Evolutionary conservation across 2,329 filamentous ascomycete genomes (phyloP), one percentile per base, ranked within the genome.

Genomic region (Elsinoe batatas): DNA sequence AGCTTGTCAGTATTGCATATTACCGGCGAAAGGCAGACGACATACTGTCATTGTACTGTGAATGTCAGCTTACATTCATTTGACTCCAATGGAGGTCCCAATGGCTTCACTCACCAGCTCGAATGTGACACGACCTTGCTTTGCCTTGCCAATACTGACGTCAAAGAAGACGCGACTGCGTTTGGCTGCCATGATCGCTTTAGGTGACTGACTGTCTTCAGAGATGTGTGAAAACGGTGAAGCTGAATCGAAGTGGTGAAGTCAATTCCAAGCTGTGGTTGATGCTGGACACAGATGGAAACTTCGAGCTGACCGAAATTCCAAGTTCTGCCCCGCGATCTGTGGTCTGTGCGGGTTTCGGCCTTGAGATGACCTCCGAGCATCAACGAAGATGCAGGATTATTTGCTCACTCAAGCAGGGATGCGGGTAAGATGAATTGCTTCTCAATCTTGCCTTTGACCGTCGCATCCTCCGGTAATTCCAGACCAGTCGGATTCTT

Each of bases 141-240:
- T 75, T 64, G 82, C 79, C 58, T 81, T 80, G 67, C 87, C 90
- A 67, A 97, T 85, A 59, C 83, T 77, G 69, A 98, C 84, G 76
- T 97, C 91, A 71, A 98, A 96, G 77, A 85, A 98, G 74, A 95
- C 91, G 64, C 87, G 84, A 68, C 82, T 82, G 66, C 87, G 85
- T 56, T 37, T 56, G 15, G 56, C 57, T 42, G 55, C 57, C 58
- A 60, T 60, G 22, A 20, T 53, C 3, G 50, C 13, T 12, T 13
- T 38, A 26, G 33, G 35, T 15, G 36, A 32, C n/a, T 18, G 17
- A 10, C 30, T 2, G 13, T 18, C n/a, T 8, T 17, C 15, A 15
- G 12, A 32, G n/a, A n/a, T 50, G 7, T 50, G 50, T 40, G 18
- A 35, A 30, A 11, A 17, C 15, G 1, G 15, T 33, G 37, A 42